phyloP scores from a whole-genome alignment of 1,139 yeast species.

The Protomyces pachydermus region DNA sequence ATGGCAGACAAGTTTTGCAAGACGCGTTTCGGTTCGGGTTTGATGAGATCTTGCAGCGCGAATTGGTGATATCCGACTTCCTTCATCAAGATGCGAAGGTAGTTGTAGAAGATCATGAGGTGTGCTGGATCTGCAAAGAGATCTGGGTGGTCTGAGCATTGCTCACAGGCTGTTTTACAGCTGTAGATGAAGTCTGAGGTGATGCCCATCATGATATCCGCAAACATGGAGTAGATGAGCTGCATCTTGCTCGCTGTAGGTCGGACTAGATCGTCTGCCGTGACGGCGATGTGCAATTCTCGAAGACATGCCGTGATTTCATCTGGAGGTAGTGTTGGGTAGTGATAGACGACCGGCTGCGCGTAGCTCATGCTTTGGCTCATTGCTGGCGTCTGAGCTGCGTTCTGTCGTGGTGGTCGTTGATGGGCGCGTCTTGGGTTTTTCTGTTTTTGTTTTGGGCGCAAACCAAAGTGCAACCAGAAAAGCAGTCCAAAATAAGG shows the following conservation, averaged over 20 bases:
- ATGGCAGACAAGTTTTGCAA: slow-evolving; percentile 72
- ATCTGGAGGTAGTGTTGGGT: slow-evolving; percentile 18
- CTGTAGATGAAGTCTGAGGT: slow-evolving; percentile 47
- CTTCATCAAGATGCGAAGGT: slow-evolving; percentile 35
- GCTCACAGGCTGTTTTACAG: slow-evolving; percentile 34
- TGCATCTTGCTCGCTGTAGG: slow-evolving; percentile 65
- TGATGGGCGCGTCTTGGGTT: no score
- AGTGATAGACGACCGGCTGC: slow-evolving; percentile 2
- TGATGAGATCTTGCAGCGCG: slow-evolving; percentile 59
- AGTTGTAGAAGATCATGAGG: slow-evolving; percentile 29
- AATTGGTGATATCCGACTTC: slow-evolving; percentile 74
- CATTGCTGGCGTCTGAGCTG: background rate
- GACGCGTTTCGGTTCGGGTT: slow-evolving; percentile 65
- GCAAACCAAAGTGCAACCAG: no score
- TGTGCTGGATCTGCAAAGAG: slow-evolving; percentile 22
- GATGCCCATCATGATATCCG: slow-evolving; percentile 64
- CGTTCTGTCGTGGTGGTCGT: no score
- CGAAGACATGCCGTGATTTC: slow-evolving; percentile 26
- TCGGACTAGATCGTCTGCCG: slow-evolving; percentile 57
- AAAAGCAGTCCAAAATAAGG: no score
- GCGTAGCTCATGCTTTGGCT: slow-evolving; percentile 1
- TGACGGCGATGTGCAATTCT: slow-evolving; percentile 51
- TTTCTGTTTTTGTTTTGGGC: no score
- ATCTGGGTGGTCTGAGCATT: slow-evolving; percentile 26
- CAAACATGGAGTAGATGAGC: slow-evolving; percentile 63